Conservation (phyloP, 805 yeast genomes). For the Zygoascus biomembranicola region DNA sequence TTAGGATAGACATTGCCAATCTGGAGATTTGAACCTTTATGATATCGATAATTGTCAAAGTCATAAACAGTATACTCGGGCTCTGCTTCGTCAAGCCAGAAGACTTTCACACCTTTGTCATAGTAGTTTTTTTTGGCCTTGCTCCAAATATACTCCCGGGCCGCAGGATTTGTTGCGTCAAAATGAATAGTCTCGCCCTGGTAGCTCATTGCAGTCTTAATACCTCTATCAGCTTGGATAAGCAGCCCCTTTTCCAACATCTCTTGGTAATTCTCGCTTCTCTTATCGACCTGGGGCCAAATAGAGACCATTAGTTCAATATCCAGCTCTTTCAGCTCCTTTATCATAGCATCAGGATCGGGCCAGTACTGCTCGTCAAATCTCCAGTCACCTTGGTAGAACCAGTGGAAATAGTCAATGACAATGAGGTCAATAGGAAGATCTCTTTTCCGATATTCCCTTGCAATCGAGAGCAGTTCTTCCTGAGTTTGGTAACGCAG, state of each 20-base stretch:
- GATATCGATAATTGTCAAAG: constrained; percentile 16
- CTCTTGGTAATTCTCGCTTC: constrained; percentile 13
- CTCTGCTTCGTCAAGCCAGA: constrained; percentile 19
- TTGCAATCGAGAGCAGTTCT: constrained; percentile 14
- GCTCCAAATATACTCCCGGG: constrained; percentile 14
- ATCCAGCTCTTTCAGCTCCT: constrained; percentile 10
- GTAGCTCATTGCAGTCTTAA: constrained; percentile 12
- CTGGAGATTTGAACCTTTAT: constrained; percentile 10
- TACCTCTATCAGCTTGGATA: constrained; percentile 15
- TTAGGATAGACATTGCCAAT: constrained; percentile 16
- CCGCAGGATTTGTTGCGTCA: constrained; percentile 15
- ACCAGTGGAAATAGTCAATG: constrained; percentile 17
- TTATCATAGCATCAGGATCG: constrained; percentile 17
- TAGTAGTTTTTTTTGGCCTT: constrained; percentile 13
- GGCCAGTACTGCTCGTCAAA: constrained; percentile 17
- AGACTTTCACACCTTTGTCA: constrained; percentile 12
- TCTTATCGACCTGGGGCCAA: constrained; percentile 17
- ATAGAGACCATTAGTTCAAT: constrained; percentile 17
- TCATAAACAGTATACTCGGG: constrained; percentile 17
- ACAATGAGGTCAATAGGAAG: constrained; percentile 16
- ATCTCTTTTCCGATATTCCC: constrained; percentile 11
- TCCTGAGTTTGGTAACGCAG: constrained; percentile 17
- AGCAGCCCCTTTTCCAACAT: constrained; percentile 15
- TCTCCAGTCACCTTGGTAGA: constrained; percentile 16
- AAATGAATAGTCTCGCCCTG: constrained; percentile 12